A percentile compares a stretch with the other conserved stretches of the same genome.
Conservation (phyloP, 805 yeast species). For the Nakazawaea wickerhamii region DNA sequence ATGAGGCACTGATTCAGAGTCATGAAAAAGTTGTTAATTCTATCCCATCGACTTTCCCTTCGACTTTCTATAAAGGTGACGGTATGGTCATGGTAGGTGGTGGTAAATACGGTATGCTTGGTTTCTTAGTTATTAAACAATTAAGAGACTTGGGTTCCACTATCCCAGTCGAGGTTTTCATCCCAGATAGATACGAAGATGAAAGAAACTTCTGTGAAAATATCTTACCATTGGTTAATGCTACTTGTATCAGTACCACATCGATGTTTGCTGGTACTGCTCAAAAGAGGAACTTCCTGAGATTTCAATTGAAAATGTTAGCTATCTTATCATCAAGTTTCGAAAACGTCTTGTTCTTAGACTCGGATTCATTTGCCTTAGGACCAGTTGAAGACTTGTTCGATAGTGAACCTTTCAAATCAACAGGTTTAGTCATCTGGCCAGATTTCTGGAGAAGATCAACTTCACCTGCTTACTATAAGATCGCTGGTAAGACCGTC, state of each 20-base stretch:
- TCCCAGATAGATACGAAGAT: slow-evolving; percentile 36
- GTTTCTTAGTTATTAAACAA: slow-evolving; percentile 48
- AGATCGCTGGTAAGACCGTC: slow-evolving; percentile 46
- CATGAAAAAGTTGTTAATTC: slow-evolving; percentile 5
- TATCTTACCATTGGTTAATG: slow-evolving; percentile 42
- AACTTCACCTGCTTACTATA: slow-evolving; percentile 65
- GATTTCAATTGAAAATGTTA: slow-evolving; percentile 32
- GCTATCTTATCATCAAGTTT: slow-evolving; percentile 39
- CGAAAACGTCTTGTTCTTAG: slow-evolving; percentile 40
- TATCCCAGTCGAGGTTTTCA: slow-evolving; percentile 40
- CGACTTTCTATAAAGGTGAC: slow-evolving; percentile 27
- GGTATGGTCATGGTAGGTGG: slow-evolving; percentile 72
- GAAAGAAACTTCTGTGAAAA: slow-evolving; percentile 42
- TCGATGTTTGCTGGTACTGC: slow-evolving; percentile 30
- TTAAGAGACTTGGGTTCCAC: slow-evolving; percentile 41
- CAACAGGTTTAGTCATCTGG: slow-evolving; percentile 61
- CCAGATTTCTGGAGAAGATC: slow-evolving; percentile 81
- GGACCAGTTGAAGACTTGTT: slow-evolving; percentile 32
- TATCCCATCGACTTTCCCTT: slow-evolving; percentile 11
- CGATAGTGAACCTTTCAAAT: slow-evolving; percentile 41
- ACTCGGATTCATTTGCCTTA: slow-evolving; percentile 40
- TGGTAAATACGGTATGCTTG: slow-evolving; percentile 57
- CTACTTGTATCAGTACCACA: slow-evolving; percentile 52
- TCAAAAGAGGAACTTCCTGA: slow-evolving; percentile 32
- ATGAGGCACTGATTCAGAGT: slow-evolving; percentile 7